A percentile compares a stretch with the other conserved stretches of the same genome.
Conservation (phyloP, 805 yeast genomes). For the Blastobotrys robertii region DNA sequence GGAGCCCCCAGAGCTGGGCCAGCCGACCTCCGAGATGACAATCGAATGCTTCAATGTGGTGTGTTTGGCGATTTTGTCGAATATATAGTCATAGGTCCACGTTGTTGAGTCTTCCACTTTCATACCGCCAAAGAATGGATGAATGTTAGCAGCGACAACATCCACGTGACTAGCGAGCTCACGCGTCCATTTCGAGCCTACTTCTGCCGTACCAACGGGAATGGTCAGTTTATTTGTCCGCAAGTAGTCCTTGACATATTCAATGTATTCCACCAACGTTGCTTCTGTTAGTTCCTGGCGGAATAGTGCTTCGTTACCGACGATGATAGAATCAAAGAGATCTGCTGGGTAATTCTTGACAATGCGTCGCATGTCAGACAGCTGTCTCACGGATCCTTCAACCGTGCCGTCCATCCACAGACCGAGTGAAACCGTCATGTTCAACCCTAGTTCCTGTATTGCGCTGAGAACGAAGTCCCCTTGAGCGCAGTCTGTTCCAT, state of each 20-base stretch:
- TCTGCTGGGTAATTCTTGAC: slow-evolving; percentile 36
- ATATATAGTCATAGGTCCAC: slow-evolving; percentile 44
- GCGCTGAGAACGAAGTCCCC: slow-evolving; percentile 43
- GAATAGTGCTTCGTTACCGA: slow-evolving; percentile 57
- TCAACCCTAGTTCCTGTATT: slow-evolving; percentile 38
- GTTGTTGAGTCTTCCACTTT: slow-evolving; percentile 36
- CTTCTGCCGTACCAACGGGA: slow-evolving; percentile 55
- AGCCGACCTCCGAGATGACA: slow-evolving; percentile 55
- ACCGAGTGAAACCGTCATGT: slow-evolving; percentile 51
- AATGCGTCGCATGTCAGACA: slow-evolving; percentile 35
- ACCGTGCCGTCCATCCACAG: slow-evolving; percentile 49
- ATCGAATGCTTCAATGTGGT: slow-evolving; percentile 22
- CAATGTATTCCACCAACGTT: slow-evolving; percentile 35
- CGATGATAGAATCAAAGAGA: slow-evolving; percentile 40
- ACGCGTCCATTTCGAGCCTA: slow-evolving; percentile 38
- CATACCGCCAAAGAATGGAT: slow-evolving; percentile 60
- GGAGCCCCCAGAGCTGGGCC: slow-evolving; percentile 59
- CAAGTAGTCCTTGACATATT: slow-evolving; percentile 33
- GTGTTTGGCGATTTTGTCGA: slow-evolving; percentile 28
- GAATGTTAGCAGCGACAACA: slow-evolving; percentile 51
- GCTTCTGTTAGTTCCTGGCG: slow-evolving; percentile 37
- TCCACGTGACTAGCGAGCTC: slow-evolving; percentile 39
- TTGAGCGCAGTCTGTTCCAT: slow-evolving; percentile 56
- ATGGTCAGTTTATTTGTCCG: slow-evolving; percentile 28
- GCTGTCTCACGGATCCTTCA: slow-evolving; percentile 36